Conservation (phyloP, 768 basidiomycete genomes). For the Lentinula aciculospora region DNA sequence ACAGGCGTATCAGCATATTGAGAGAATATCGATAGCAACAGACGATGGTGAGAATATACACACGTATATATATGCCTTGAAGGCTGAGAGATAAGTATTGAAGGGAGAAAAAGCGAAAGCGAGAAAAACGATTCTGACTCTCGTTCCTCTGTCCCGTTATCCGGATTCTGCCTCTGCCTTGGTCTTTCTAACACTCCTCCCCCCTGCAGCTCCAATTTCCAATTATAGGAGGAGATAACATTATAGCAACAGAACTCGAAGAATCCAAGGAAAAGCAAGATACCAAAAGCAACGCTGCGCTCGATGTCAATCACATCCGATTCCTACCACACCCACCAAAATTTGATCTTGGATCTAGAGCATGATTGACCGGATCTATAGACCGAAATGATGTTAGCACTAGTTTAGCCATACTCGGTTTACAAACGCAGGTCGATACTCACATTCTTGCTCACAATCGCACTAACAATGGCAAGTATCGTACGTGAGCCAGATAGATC, state of each 20-base stretch:
- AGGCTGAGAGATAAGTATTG: too few relatives aligned
- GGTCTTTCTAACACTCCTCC: too few relatives aligned
- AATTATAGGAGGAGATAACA: background rate
- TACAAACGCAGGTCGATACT: constrained; percentile 24
- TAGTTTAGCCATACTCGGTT: background rate
- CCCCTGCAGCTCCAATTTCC: background rate
- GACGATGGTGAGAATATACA: too few relatives aligned
- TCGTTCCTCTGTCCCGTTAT: background rate
- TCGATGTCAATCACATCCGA: too few relatives aligned
- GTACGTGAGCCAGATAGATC: background rate
- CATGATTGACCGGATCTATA: constrained; percentile 3
- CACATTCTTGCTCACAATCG: constrained; percentile 68
- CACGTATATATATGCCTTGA: too few relatives aligned
- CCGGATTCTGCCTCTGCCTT: too few relatives aligned
- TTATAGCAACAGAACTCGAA: background rate
- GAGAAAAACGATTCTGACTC: background rate
- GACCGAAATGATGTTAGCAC: background rate
- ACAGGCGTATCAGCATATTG: too few relatives aligned
- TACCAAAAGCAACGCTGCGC: background rate
- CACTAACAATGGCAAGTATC: constrained; percentile 28
- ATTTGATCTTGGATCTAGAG: background rate
- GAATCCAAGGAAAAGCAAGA: background rate
- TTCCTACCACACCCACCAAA: background rate
- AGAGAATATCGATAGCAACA: too few relatives aligned
- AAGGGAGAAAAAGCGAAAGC: too few relatives aligned